Evolutionary conservation across 176 grass and related monocot species (phyloP).

Genomic region (Avena atlantica): DNA sequence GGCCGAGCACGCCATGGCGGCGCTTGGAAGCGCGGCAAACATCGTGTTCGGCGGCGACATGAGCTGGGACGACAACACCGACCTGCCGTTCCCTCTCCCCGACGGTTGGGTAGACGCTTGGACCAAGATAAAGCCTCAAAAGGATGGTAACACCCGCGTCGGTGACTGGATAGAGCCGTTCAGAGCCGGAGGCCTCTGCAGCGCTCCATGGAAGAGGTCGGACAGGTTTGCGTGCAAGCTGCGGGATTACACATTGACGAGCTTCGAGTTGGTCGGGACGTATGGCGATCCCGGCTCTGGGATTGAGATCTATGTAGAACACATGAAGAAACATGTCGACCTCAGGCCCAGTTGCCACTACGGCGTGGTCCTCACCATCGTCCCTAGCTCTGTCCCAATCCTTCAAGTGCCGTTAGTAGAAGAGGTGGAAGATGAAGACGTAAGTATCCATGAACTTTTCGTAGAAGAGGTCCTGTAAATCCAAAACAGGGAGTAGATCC

Average conservation of each 20-base stretch:
- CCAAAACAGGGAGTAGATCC: background rate
- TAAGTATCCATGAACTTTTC: background rate
- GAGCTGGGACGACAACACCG: constrained; percentile 23
- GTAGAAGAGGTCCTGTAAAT: background rate
- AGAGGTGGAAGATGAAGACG: background rate
- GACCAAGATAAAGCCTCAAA: background rate
- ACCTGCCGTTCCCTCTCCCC: constrained; percentile 36
- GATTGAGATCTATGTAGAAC: no score
- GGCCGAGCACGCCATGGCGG: background rate
- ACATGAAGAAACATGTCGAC: background rate
- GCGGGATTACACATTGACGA: constrained; percentile 20
- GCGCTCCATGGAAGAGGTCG: background rate
- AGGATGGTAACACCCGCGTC: background rate
- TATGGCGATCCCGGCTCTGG: background rate
- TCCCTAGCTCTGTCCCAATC: background rate
- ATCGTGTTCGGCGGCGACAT: constrained; percentile 44
- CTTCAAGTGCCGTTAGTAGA: background rate
- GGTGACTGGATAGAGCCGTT: background rate
- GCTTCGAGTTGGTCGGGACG: constrained; percentile 24
- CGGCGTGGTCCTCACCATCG: constrained; percentile 45
- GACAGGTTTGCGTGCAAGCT: constrained; percentile 38
- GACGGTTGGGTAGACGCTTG: constrained; percentile 26
- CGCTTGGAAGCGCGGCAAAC: background rate
- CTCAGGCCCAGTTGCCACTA: constrained; percentile 31
- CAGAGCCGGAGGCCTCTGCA: background rate